Evolutionary conservation across 345 rosid species (phyloP), one percentile per base, ranked within the genome.

Genomic region (Bruguiera parviflora): DNA sequence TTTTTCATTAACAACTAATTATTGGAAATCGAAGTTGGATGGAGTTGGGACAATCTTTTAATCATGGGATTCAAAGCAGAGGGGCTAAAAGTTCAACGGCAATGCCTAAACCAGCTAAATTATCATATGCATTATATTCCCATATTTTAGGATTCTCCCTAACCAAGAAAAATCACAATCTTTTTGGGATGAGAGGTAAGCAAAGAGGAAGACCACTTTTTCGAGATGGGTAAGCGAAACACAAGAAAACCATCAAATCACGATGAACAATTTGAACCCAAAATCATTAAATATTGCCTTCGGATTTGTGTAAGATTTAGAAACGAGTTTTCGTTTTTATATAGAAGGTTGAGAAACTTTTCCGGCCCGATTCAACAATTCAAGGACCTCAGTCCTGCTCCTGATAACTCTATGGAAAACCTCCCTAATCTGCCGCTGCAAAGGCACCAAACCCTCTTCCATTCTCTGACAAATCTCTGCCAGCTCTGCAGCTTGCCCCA

Each of bases 391-490:
- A 8, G 84, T 68, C 82, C 97, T 88, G 88, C 94, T 92, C 81
- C 96, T 86, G 58, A 92, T 92, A 69, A 90, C 79, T 86, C 97
- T 78, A 74, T 90, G 99, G 68, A 95, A 92, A 24, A 92, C 94
- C 65, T 92, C 98, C 80, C 98, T 82, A 70, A 96, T 84, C 83
- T 96, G 96, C 76, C 82, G 78, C 86, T 96, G 98, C 60, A 92
- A 76, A 37, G 98, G 94, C 66, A 79, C 77, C 84, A 96, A 80
- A 5, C 94, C 98, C 57, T 86, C 92, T 53, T 88, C 94, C 99
- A 92, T 85, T 63, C 79, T 81, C 80, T 78, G 67, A 81, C 96
- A 89, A 2, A 82, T 79, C 80, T 87, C 97, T 64, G 84, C 85
- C 77, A 95, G 66, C 80, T 95, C 97, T 67, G 81, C 82, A 75